Percentiles rank a stretch among this genome's conserved stretches.
Evolutionary conservation across 2,329 filamentous ascomycete species (phyloP).

Genomic region (Aphanocladium album): DNA sequence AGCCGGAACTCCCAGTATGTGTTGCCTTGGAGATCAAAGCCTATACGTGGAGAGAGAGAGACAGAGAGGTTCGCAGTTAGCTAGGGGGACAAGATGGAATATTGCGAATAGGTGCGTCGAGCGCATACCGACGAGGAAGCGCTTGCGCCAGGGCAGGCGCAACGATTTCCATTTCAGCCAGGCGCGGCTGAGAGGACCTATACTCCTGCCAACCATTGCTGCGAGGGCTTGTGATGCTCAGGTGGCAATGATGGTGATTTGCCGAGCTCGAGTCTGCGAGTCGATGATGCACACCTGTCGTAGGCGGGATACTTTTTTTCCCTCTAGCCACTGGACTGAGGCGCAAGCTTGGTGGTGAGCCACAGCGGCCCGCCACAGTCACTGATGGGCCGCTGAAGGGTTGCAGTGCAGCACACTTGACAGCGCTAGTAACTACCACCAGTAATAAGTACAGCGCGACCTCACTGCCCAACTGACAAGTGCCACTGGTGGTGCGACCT

Average conservation of each 20-base stretch:
- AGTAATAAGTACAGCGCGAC: too few relatives aligned
- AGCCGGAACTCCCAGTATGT: conserved; percentile 66
- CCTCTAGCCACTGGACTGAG: neutral
- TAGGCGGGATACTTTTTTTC: conserved; percentile 3
- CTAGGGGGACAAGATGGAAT: too few relatives aligned
- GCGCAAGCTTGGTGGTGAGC: neutral
- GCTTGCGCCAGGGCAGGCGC: conserved; percentile 58
- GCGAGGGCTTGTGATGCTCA: neutral
- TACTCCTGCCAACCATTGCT: conserved; percentile 31
- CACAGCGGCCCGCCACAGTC: neutral
- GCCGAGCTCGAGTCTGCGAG: neutral
- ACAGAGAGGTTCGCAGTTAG: neutral
- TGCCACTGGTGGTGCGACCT: too few relatives aligned
- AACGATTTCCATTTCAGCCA: conserved; percentile 61
- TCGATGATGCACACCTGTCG: neutral
- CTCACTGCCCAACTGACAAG: too few relatives aligned
- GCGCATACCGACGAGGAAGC: conserved; percentile 53
- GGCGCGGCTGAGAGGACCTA: conserved; percentile 33
- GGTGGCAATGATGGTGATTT: neutral
- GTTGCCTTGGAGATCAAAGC: conserved; percentile 60
- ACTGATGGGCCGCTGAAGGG: neutral
- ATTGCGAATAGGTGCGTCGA: too few relatives aligned
- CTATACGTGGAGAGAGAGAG: conserved; percentile 29
- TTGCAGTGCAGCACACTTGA: neutral
- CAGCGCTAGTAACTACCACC: too few relatives aligned